Evolutionary conservation across 2,329 filamentous ascomycete species (phyloP), one percentile per base, ranked within the genome.

Genomic region (Pseudocercospora fijiensis): DNA sequence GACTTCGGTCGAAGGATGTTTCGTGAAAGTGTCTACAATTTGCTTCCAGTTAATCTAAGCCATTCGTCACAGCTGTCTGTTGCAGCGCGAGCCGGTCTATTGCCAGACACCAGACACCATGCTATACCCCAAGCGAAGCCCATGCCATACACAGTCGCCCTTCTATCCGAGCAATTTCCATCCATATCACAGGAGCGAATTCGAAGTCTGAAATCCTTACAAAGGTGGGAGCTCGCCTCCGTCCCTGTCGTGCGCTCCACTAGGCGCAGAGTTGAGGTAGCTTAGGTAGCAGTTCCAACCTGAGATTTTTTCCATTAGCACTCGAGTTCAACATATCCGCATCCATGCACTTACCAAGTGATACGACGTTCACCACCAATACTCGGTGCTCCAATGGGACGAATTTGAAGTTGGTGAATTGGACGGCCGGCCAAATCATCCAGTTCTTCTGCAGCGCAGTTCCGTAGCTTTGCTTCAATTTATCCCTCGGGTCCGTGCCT

Each of bases 351-450:
- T 74, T 73, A 87, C 87, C 88, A 70, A 90, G 78, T 65, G 84
- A 90, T 60, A 96, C 83, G 57, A 96, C 77, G 74, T 97, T 97
- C 71, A 96, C 93, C 66, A 96, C 88, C 71, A 96, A 80, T 47
- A 97, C 86, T 64, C 92, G 85, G 78, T 94, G 88, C 75, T 96
- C 86, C 67, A 96, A 81, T 56, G 93, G 93, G 67, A 96, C 85
- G 68, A 95, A 85, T 73, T 90, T 89, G 80, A 97, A 97, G 82
- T 97, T 97, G 74, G 89, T 83, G 60, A 89, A 82, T 81, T 97
- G 93, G 61, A 96, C 91, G 70, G 81, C 81, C 3, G 93, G 93
- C 93, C 93, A 97, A 61, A 97, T 78, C 81, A 91, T 85, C 84
- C 91, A 92, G 81, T 96, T 97, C 76, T 91, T 89, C 76, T 84